phyloP scores from a whole-genome alignment of 2,329 filamentous ascomycete genomes.

The Sporothrix mexicana region DNA sequence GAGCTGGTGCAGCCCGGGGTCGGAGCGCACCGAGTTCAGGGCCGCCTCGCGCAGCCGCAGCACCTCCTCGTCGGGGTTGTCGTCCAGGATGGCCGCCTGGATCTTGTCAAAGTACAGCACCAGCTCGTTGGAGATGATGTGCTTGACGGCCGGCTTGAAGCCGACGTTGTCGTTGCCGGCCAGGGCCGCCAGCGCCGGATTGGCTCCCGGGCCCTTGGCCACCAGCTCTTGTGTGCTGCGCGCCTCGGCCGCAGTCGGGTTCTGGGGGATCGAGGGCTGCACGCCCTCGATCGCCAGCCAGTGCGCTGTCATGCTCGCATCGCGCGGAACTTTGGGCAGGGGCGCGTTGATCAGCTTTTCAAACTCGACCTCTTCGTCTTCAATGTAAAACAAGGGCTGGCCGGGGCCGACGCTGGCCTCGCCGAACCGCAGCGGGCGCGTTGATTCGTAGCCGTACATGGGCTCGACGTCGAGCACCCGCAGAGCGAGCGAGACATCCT shows the following conservation, averaged over 20 bases:
- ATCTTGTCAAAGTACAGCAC: conserved; percentile 98
- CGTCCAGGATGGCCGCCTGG: conserved; percentile 84
- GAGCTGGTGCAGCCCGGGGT: conserved; percentile 92
- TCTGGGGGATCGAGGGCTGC: conserved; percentile 94
- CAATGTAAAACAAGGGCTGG: conserved; percentile 94
- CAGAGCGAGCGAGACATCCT: conserved; percentile 86
- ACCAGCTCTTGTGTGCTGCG: conserved; percentile 78
- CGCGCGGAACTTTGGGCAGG: conserved; percentile 89
- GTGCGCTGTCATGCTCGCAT: conserved; percentile 92
- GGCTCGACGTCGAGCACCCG: conserved; percentile 90
- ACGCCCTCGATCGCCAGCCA: conserved; percentile 98
- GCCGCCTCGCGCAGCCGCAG: conserved; percentile 78
- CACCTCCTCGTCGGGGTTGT: conserved; percentile 79
- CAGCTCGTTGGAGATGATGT: conserved; percentile 93
- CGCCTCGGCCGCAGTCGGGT: conserved; percentile 85
- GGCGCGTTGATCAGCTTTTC: conserved; percentile 98
- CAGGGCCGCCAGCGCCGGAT: conserved; percentile 81
- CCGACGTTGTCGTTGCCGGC: conserved; percentile 72
- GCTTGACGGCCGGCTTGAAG: conserved; percentile 91
- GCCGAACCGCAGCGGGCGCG: conserved; percentile 84
- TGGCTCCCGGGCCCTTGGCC: conserved; percentile 87
- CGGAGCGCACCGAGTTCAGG: conserved; percentile 81
- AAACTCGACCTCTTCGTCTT: conserved; percentile 98
- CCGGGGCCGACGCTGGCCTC: conserved; percentile 93
- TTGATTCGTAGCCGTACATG: conserved; percentile 94